Base-by-base conservation (phyloP, 495 filamentous ascomycete genomes). In the Trypethelium eluteriae region DNA sequence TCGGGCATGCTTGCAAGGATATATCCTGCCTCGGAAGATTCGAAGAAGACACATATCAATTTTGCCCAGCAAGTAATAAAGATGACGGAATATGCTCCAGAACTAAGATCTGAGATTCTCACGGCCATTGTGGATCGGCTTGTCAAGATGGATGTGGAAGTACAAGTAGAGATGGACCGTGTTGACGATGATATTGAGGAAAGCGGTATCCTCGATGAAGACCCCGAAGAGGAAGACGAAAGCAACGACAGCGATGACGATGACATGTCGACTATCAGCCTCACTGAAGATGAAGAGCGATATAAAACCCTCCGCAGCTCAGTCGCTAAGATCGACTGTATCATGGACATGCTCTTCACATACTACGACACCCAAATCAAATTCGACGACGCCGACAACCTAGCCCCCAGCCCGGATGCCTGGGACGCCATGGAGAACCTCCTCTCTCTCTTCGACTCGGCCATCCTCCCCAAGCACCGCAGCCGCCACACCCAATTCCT, bases 141-240 rank as follows among this genome's bases (percentile, higher is more conserved):
- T 3, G 90, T 97, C 66, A 96, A 94, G 76, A 88, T 95, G 57
- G 94, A 99, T 70, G 89, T 96, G 2, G 90, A 96, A 73, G 92
- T 98, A 73, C 93, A 96, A 75, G 85, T 91, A 11, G 92, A 98
- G 70, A 82, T 97, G 69, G 92, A 97, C 66, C 90, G 95, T 68
- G 77, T 94, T 63, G 88, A 89, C 64, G 88, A 91, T 32, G 87
- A 89, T 38, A 79, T 85, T 38, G 86, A 82, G 64, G 87, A 90
- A 38, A 78, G 16, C 61, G 78, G 32, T 39, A 70, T 9, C 67
- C 62, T 4, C 63, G 50, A 59, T 25, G 64, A 64, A 25, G 81
- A 83, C 2, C 70, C 73, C 49, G 75, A 72, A 2, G 79, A 81
- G 7, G 78, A 80, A 25, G 81, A 81, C 2, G 77, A 75, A 2